Percentiles rank a stretch among this genome's conserved stretches.
phyloP scores from a whole-genome alignment of 805 yeast genomes.

The Saturnispora sekii region DNA sequence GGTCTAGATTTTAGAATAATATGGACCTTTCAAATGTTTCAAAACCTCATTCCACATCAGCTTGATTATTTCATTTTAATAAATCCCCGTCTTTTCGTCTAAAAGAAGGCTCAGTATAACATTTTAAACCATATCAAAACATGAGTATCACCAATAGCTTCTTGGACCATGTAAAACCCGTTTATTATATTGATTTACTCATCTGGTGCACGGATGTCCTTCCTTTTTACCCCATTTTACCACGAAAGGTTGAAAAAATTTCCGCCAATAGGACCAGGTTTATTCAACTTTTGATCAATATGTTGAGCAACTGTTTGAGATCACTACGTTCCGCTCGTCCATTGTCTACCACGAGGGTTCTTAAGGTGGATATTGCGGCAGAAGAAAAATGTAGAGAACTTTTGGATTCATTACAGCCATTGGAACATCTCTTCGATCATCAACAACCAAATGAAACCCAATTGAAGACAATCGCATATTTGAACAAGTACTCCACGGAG shows the following conservation, averaged over 20 bases:
- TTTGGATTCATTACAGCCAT: constrained; percentile 53
- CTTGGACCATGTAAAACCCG: background rate
- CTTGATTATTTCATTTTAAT: background rate
- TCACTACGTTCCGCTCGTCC: background rate
- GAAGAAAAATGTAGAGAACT: constrained; percentile 56
- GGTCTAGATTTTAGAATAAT: background rate
- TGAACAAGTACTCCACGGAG: constrained; percentile 49
- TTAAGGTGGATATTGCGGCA: constrained; percentile 13
- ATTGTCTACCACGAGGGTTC: background rate
- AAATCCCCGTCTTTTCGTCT: background rate
- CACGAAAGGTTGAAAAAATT: no score
- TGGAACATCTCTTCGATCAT: constrained; percentile 59
- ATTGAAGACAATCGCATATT: constrained; percentile 60
- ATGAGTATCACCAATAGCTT: no score
- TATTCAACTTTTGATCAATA: no score
- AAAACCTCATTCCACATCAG: no score
- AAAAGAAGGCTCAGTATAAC: background rate
- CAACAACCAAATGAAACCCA: constrained; percentile 68
- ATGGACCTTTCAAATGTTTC: background rate
- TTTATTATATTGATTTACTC: no score
- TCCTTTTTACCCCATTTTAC: no score
- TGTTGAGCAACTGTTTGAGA: no score
- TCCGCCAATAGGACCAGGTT: no score
- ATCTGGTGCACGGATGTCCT: no score
- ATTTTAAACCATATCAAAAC: no score